phyloP scores from a whole-genome alignment of 78 protist species.

The Chrysochromulina parva region DNA sequence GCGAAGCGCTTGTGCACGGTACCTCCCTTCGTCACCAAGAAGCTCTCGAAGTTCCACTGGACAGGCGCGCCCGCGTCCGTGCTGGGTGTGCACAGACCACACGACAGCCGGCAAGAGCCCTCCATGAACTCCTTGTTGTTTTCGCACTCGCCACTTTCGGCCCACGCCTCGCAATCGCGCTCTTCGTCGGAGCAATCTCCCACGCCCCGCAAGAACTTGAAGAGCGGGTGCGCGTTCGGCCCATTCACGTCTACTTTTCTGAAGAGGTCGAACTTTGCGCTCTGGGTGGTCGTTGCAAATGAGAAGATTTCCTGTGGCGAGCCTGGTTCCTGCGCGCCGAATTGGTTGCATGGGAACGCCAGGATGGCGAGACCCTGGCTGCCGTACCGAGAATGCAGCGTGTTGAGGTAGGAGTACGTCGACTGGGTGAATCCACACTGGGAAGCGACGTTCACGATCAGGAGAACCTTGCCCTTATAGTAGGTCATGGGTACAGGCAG shows the following conservation, averaged over 20 bases:
- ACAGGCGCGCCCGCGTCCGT: background rate
- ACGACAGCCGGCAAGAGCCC: background rate
- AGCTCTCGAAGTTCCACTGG: background rate
- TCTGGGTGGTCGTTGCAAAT: background rate
- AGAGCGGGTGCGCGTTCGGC: background rate
- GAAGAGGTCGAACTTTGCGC: background rate
- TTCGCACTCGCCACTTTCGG: background rate
- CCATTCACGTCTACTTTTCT: background rate
- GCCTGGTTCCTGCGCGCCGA: background rate
- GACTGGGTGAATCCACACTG: background rate
- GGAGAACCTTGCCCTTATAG: background rate
- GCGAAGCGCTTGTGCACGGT: background rate
- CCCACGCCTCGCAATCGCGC: background rate
- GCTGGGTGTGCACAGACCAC: background rate
- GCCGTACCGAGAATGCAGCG: background rate
- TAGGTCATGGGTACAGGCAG: background rate
- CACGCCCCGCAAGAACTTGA: background rate
- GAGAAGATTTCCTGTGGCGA: background rate
- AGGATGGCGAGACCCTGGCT: background rate
- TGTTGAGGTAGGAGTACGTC: background rate
- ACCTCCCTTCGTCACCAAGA: background rate
- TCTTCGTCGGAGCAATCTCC: background rate
- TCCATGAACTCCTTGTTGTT: background rate
- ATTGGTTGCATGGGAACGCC: conserved; percentile 32
- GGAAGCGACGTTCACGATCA: background rate